Evolutionary conservation across 2,329 filamentous ascomycete species (phyloP).

Genomic region (Neoascochyta sp.): DNA sequence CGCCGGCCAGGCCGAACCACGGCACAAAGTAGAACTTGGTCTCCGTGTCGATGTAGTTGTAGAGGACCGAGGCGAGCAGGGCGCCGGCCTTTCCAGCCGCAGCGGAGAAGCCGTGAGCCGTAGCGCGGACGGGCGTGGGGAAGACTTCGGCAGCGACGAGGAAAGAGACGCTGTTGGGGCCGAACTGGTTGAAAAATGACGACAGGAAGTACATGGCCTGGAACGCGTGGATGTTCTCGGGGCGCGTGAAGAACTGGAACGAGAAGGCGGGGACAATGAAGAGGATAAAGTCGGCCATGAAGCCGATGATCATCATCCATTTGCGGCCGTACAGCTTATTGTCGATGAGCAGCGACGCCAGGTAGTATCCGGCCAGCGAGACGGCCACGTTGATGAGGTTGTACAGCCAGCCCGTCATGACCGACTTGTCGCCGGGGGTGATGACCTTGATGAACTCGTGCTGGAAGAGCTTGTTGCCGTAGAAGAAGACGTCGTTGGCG

Average conservation of each 20-base stretch:
- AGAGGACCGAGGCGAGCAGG: slow-evolving; percentile 79
- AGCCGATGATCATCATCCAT: slow-evolving; percentile 93
- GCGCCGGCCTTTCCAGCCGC: slow-evolving; percentile 86
- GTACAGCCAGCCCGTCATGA: slow-evolving; percentile 88
- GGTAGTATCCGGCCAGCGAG: slow-evolving; percentile 82
- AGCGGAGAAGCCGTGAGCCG: slow-evolving; percentile 92
- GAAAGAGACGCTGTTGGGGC: slow-evolving; percentile 95
- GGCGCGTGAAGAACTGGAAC: slow-evolving; percentile 74
- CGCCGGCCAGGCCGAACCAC: slow-evolving; percentile 89
- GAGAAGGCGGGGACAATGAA: slow-evolving; percentile 90
- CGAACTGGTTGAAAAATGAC: slow-evolving; percentile 99
- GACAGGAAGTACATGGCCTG: slow-evolving; percentile 98
- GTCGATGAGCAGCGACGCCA: slow-evolving; percentile 84
- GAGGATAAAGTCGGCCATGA: slow-evolving; percentile 88
- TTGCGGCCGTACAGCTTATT: slow-evolving; percentile 96
- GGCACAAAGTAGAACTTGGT: slow-evolving; percentile 89
- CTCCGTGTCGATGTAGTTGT: slow-evolving; percentile 87
- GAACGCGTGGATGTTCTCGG: slow-evolving; percentile 75
- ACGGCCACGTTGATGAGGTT: slow-evolving; percentile 89
- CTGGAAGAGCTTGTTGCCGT: slow-evolving; percentile 98
- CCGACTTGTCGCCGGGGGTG: slow-evolving; percentile 62
- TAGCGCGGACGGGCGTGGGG: slow-evolving; percentile 87
- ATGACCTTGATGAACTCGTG: slow-evolving; percentile 83
- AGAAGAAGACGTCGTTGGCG: slow-evolving; percentile 97
- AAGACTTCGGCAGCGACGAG: slow-evolving; percentile 94